Evolutionary conservation across 768 basidiomycete species (phyloP).

Genomic region (Termitomyces sp.): DNA sequence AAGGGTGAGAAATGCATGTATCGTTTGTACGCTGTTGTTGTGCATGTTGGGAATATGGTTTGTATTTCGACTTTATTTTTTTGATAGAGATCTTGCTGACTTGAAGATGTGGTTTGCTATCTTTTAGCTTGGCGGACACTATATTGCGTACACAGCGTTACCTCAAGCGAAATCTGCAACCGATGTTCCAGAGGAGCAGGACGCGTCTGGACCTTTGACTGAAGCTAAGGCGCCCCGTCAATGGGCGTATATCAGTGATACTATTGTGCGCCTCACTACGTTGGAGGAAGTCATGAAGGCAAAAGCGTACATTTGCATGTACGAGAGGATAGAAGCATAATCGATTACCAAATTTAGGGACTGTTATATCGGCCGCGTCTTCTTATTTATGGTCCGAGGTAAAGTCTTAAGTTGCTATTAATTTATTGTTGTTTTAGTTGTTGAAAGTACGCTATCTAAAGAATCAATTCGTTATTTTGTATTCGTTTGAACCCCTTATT

Average conservation of each 20-base stretch:
- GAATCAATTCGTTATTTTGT: too few species aligned
- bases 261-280: constrained; percentile 71
- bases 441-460: background rate
- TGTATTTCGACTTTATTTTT: too few species aligned
- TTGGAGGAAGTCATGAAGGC: constrained; percentile 87
- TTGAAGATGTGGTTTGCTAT: constrained; percentile 7
- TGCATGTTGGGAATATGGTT: constrained; percentile 87
- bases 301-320: constrained; percentile 94
- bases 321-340: constrained; percentile 58
- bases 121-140: constrained; percentile 79
- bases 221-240: constrained; percentile 37
- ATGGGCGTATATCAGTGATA: constrained; percentile 95
- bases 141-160: constrained; percentile 79
- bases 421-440: background rate
- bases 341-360: background rate
- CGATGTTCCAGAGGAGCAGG: constrained; percentile 3
- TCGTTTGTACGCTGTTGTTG: constrained; percentile 75
- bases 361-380: background rate
- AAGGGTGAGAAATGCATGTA: constrained; percentile 49
- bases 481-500: background rate
- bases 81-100: constrained; percentile 2
- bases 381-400: background rate
- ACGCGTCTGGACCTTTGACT: background rate
- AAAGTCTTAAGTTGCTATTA: background rate
- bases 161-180: constrained; percentile 30